Evolutionary conservation across 306 rosid species (phyloP).

Genomic region (Malus sylvestris): DNA sequence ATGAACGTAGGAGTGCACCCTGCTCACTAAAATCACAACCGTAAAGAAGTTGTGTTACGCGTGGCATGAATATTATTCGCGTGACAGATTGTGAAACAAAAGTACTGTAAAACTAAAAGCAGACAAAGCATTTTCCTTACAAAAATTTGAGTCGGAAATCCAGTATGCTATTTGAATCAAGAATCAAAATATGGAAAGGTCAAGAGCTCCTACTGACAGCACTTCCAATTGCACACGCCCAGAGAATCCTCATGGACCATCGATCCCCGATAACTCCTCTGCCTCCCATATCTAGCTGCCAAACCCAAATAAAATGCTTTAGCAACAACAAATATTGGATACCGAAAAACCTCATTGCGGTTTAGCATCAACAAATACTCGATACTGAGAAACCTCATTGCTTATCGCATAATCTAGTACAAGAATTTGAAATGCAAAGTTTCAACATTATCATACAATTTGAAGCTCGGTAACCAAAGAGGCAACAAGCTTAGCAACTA

Average conservation of each 20-base stretch:
- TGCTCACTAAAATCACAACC: not conserved
- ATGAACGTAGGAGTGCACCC: not conserved
- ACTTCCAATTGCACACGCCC: constrained; percentile 41
- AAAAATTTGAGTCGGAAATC: not conserved
- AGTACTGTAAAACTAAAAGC: not conserved
- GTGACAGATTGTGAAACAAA: not conserved
- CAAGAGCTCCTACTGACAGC: constrained; percentile 18
- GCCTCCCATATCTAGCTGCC: constrained; percentile 22
- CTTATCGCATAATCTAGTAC: not conserved
- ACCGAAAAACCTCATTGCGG: not conserved
- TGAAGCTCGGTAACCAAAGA: not conserved
- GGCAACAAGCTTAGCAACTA: not conserved
- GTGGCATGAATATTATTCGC: not conserved
- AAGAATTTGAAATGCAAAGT: not conserved
- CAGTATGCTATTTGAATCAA: not conserved
- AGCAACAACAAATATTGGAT: not conserved
- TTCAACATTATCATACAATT: not conserved
- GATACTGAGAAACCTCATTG: not conserved
- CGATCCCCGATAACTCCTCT: constrained; percentile 36
- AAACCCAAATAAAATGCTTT: not conserved
- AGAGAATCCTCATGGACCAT: constrained; percentile 47
- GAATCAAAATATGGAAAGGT: not conserved
- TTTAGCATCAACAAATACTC: not conserved
- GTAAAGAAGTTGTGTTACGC: not conserved
- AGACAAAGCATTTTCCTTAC: not conserved